Evolutionary conservation across 345 rosid species (phyloP).

Genomic region (Raphanus raphanistrum): DNA sequence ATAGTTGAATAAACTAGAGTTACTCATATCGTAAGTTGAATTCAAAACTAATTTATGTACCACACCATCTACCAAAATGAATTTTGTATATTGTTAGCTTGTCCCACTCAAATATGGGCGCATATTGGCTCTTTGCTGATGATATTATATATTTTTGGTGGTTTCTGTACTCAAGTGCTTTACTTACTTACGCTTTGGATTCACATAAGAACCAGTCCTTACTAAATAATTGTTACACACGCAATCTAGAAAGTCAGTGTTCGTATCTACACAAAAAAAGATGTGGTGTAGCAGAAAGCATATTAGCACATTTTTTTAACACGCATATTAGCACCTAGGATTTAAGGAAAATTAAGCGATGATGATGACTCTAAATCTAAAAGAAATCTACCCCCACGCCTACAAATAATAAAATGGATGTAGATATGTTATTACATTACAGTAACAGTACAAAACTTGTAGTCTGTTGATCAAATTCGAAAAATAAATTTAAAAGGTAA

Average conservation of each 20-base stretch:
- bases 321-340: conserved; percentile 3
- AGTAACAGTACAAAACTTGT: too few species aligned
- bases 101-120: conserved; percentile 20
- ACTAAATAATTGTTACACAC: neutral
- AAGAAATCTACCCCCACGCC: neutral
- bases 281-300: conserved; percentile 6
- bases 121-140: conserved; percentile 21
- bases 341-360: conserved; percentile 9
- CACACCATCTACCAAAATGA: conserved; percentile 7
- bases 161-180: conserved; percentile 19
- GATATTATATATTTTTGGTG: conserved; percentile 1
- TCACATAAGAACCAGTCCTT: conserved; percentile 7
- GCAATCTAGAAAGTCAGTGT: conserved; percentile 15
- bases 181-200: conserved; percentile 1
- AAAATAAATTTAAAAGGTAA: too few species aligned
- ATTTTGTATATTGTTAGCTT: conserved; percentile 11
- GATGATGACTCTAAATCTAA: neutral
- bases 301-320: neutral
- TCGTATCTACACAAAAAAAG: conserved; percentile 7
- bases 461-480: too few species aligned
- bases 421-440: neutral
- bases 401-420: neutral
- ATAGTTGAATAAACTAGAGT: neutral
- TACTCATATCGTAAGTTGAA: conserved; percentile 1
- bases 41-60: neutral